Base-by-base conservation (phyloP, 2,329 filamentous ascomycete genomes). In the Penicillium sp. region DNA sequence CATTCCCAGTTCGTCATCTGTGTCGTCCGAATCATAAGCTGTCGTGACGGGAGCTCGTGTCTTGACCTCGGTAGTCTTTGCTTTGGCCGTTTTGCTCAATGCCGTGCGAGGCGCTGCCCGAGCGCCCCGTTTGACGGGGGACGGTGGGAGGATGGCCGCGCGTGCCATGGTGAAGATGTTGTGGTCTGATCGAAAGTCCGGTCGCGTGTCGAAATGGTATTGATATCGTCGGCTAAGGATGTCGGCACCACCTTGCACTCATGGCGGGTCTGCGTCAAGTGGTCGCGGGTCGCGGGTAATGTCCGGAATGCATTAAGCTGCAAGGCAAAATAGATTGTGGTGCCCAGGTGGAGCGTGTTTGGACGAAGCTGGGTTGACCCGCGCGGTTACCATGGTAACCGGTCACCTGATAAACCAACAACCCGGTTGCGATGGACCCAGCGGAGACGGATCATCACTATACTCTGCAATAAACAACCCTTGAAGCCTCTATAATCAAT, bases 311-410 rank as follows among this genome's bases (percentile, higher is more conserved):
- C 52, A 54, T 50, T 53, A 51, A 46, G 49, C 60, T 55, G 58
- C 53, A 63, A 53, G 47, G 48, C 51, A 57, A 60, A 62, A 59
- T 53, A 58, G 43, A 45, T 31, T 27, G 45, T 10, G n/a, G 62
- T n/a, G n/a, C n/a, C n/a, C n/a, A n/a, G n/a, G n/a, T 62, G 55
- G 62, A 62, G 55, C 50, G 39, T 66, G 63, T 61, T 65, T 63
- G 52, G 59, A 48, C 29, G 43, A 47, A 51, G 29, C 31, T 48
- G 31, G 23, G 35, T 23, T 13, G 26, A 57, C 39, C 50, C 49
- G 29, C 46, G 7, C 16, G 2, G 63, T 66, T 57, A 27, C 61
- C 57, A 60, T 56, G 46, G 61, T 53, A 61, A 66, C 64, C 23
- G 3, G 9, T 45, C 58, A 62, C 60, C 50, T 62, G 60, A 50